Base-by-base conservation (phyloP, 2,329 filamentous ascomycete genomes). In the Truncatella angustata region DNA sequence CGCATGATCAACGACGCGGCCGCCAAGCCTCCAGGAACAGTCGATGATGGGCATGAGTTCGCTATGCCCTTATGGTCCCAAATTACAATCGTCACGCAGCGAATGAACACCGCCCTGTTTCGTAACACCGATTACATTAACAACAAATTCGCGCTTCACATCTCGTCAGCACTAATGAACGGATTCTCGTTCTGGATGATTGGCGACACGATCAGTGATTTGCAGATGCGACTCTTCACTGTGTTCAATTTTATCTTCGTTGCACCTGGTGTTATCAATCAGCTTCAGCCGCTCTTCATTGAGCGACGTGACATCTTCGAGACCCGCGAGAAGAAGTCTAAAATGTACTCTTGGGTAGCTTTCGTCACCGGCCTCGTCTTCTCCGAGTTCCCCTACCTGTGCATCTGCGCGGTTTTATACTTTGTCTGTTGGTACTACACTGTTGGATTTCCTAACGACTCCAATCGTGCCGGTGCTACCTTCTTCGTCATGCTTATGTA, bases 41-140 rank as follows among this genome's bases (percentile, higher is more conserved):
- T 49, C 6, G 50, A 52, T 24, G 44, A 52, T 18, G 50, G 36
- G 26, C 34, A 52, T 37, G 47, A 50, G 16, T 50, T 50, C 9
- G 47, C 47, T 23, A 42, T 50, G 35, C 47, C 86, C 0, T 80
- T 91, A 56, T 71, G 64, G 58, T 68, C 79, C 28, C 90, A 93
- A 65, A 70, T 85, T 37, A 80, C 75, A 57, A 75, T 87, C 49
- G 87, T 89, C 39, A 79, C 81, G 7, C 67, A 79, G 3, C 87
- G 89, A 24, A 81, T 77, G 69, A 84, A 83, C 58, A 63, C 81
- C 0, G 74, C 85, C 0, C 72, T 90, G 4, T 90, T 75, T 70
- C 78, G 87, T 51, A 89, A 88, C 63, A 78, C 75, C 0, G 81
- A 86, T 49, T 89, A 90, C 56, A 66, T 85, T 51, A 81, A 82